These are phyloP conservation scores for Neurospora sp. DNA, from an alignment of 495 filamentous ascomycete species.

Conservation along the genomic window DNA sequence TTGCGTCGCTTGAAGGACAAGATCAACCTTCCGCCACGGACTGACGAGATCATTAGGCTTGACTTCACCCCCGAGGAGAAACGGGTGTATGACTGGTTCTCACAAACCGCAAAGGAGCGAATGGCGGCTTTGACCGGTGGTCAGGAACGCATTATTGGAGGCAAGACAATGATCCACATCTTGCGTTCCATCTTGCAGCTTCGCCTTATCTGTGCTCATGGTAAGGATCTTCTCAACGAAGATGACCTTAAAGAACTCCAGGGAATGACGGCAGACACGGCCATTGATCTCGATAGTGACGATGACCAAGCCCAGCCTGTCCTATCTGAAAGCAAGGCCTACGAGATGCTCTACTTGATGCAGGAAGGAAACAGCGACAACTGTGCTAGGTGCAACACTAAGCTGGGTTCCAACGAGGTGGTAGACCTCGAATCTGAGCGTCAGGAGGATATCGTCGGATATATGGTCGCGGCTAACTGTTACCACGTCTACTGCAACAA, in stretches of 20 bases:
- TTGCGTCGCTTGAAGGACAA: constrained; percentile 86
- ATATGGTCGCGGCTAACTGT: constrained; percentile 60
- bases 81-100: constrained; percentile 45
- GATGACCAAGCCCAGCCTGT: constrained; percentile 45
- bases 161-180: constrained; percentile 78
- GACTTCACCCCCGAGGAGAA: constrained; percentile 42
- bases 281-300: constrained; percentile 78
- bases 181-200: constrained; percentile 83
- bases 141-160: constrained; percentile 56
- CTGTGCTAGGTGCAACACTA: constrained; percentile 58
- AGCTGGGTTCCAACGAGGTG: constrained; percentile 45
- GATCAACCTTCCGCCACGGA: constrained; percentile 67
- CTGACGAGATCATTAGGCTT: constrained; percentile 59
- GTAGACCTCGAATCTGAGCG: constrained; percentile 42
- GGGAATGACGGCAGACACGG: constrained; percentile 66
- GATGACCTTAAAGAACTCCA: constrained; percentile 69
- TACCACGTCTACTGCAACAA: constrained; percentile 68
- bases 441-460: constrained; percentile 56
- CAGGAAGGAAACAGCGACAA: constrained; percentile 60
- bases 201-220: constrained; percentile 83
- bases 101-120: constrained; percentile 40
- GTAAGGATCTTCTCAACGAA: constrained; percentile 73
- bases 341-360: constrained; percentile 74
- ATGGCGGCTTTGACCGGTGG: constrained; percentile 40
- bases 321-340: constrained; percentile 55